phyloP scores from a whole-genome alignment of 805 yeast species.

The Candida andamanensis region DNA sequence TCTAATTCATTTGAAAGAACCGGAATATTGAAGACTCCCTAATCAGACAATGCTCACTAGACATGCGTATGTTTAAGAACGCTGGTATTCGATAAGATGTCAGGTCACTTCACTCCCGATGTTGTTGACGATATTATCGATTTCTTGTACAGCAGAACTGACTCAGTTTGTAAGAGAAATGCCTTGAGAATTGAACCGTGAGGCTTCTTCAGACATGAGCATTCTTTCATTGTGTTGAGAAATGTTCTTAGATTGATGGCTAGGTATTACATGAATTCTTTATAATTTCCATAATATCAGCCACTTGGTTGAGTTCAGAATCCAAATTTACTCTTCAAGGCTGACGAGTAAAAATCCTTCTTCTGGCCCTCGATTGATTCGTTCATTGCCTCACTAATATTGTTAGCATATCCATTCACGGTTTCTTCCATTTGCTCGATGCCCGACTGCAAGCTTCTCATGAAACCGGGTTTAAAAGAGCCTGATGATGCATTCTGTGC shows the following conservation, averaged over 20 bases:
- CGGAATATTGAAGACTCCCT: too few relatives aligned
- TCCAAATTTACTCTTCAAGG: slow-evolving; percentile 52
- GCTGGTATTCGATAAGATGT: slow-evolving; percentile 80
- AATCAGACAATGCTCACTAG: too few relatives aligned
- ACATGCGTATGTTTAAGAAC: slow-evolving; percentile 93
- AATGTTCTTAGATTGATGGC: too few relatives aligned
- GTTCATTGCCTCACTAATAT: slow-evolving; percentile 48
- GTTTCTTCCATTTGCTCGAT: slow-evolving; percentile 50
- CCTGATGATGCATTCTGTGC: slow-evolving; percentile 34
- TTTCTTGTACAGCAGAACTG: slow-evolving; percentile 77
- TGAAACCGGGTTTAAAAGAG: slow-evolving; percentile 34
- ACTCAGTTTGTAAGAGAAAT: slow-evolving; percentile 90
- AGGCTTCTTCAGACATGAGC: slow-evolving; percentile 77
- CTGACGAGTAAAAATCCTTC: slow-evolving; percentile 45
- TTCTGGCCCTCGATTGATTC: slow-evolving; percentile 48
- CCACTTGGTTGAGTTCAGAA: too few relatives aligned
- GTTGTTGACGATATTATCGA: slow-evolving; percentile 79
- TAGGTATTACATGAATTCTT: too few relatives aligned
- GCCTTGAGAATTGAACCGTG: slow-evolving; percentile 88
- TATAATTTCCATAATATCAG: too few relatives aligned
- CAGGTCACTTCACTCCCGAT: slow-evolving; percentile 89
- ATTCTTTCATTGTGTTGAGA: too few relatives aligned
- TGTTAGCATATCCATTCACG: slow-evolving; percentile 53
- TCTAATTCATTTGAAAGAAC: too few relatives aligned
- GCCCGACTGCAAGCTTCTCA: slow-evolving; percentile 47